Conservation (phyloP, 768 basidiomycete species). For the Mycena crocata region DNA sequence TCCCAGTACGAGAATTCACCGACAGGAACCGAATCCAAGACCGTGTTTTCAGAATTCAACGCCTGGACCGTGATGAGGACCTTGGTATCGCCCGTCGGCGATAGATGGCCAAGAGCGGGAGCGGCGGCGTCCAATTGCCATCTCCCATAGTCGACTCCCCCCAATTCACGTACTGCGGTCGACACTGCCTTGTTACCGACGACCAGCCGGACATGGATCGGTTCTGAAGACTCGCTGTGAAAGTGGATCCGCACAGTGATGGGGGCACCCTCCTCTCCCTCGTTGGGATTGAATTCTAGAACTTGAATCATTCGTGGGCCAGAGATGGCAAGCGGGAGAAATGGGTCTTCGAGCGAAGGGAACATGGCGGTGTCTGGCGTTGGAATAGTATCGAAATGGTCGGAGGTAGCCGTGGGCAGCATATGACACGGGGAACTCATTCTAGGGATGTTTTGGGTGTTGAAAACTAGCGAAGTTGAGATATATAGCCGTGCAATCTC, state of each 20-base stretch:
- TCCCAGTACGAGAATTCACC: slow-evolving; percentile 78
- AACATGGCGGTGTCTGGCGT: slow-evolving; percentile 8
- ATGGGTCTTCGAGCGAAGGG: slow-evolving; percentile 14
- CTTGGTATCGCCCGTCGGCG: slow-evolving; percentile 50
- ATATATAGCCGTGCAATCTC: too few relatives aligned
- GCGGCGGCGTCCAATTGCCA: slow-evolving; percentile 77
- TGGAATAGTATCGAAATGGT: not conserved
- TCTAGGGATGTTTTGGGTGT: not conserved
- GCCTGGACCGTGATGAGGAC: slow-evolving; percentile 73
- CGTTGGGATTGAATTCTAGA: slow-evolving; percentile 70
- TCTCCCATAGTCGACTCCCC: slow-evolving; percentile 57
- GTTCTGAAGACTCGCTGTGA: slow-evolving; percentile 58
- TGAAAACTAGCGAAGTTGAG: too few relatives aligned
- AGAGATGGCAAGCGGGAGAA: slow-evolving; percentile 54
- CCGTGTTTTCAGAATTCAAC: slow-evolving; percentile 60
- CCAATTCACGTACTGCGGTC: slow-evolving; percentile 71
- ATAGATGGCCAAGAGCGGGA: slow-evolving; percentile 62
- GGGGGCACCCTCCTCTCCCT: slow-evolving; percentile 72
- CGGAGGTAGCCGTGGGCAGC: slow-evolving; percentile 1
- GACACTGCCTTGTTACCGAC: slow-evolving; percentile 75
- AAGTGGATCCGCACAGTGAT: slow-evolving; percentile 76
- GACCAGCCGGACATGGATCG: slow-evolving; percentile 78
- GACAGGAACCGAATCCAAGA: slow-evolving; percentile 76
- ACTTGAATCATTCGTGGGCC: slow-evolving; percentile 69
- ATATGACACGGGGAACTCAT: slow-evolving; percentile 9